phyloP scores from a whole-genome alignment of 2,329 filamentous ascomycete genomes.

The Penicillium sp. region DNA sequence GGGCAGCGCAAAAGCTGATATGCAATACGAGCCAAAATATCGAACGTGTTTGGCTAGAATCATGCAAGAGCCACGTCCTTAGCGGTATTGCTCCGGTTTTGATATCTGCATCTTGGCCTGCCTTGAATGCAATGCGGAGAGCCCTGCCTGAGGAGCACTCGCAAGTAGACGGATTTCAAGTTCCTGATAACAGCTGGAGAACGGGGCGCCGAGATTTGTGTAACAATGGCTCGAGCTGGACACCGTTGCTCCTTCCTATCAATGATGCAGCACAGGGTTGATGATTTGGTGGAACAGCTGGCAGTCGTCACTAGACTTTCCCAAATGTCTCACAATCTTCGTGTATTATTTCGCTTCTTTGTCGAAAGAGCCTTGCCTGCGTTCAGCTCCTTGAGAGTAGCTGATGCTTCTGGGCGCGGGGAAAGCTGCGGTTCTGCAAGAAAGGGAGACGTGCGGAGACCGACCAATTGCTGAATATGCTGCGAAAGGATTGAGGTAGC shows the following conservation, averaged over 20 bases:
- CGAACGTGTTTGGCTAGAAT: slow-evolving; percentile 35
- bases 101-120: slow-evolving; percentile 51
- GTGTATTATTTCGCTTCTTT: slow-evolving; percentile 25
- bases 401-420: slow-evolving; percentile 40
- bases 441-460: slow-evolving; percentile 32
- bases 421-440: slow-evolving; percentile 40
- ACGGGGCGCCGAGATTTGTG: slow-evolving; percentile 25
- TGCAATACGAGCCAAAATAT: slow-evolving; percentile 39
- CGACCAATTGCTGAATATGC: slow-evolving; percentile 36
- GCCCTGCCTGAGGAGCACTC: slow-evolving; percentile 48
- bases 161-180: slow-evolving; percentile 30
- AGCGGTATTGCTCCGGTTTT: slow-evolving; percentile 45
- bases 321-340: slow-evolving; percentile 25
- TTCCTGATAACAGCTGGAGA: slow-evolving; percentile 32
- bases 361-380: slow-evolving; percentile 23
- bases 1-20: slow-evolving; percentile 33
- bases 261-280: slow-evolving; percentile 21
- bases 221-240: slow-evolving; percentile 26
- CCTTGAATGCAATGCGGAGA: slow-evolving; percentile 45
- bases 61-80: slow-evolving; percentile 45
- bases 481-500: slow-evolving; percentile 21
- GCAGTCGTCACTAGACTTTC: slow-evolving; percentile 20
- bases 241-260: slow-evolving; percentile 17
- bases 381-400: slow-evolving; percentile 34
- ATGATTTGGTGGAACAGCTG: slow-evolving; percentile 16